Base-by-base conservation (phyloP, 2,329 filamentous ascomycete genomes). In the Nakataea oryzae region DNA sequence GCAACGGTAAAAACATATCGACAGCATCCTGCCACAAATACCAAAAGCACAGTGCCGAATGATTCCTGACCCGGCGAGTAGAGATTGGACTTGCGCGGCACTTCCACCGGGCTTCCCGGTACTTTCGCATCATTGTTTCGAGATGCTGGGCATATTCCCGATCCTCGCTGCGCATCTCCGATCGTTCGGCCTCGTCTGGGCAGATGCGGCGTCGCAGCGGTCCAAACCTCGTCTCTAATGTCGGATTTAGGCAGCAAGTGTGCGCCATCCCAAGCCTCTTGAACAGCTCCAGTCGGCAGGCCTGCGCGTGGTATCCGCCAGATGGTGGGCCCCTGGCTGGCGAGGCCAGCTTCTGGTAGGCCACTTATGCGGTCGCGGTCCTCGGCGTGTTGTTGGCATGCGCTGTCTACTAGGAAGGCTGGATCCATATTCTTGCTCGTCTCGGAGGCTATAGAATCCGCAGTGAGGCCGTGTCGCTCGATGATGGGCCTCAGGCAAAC, bases 261-360 rank as follows among this genome's bases (percentile, higher is more conserved):
- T n/a, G 41, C 21, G 41, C 41, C 41, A 50, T 50, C 4, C n/a
- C 7, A 21, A 50, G 21, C 21, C 41, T n/a, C 21, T 50, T 21
- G 41, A 50, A 50, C 41, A 50, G 21, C 21, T 50, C 41, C 21
- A 50, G 41, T 12, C 41, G 17, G 17, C 17, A 50, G 41, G 41
- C 41, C n/a, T 50, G 41, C 8, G n/a, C 88, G 0, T 91, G 87
- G 88, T 87, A 86, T 65, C 88, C 87, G 2, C 88, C 88, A 0
- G 75, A 77, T 0, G 79, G 76, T 0, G 87, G 87, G 0, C 75
- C 75, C 0, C 79, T 81, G 34, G 83, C 81, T 0, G 87, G 86
- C 0, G 83, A 87, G 62, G 87, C 90, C 1, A 87, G 82, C 62
- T 91, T 91, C 72, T 91, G 85, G 84, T 91, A 90, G 65, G 87